phyloP scores from a whole-genome alignment of 768 basidiomycete genomes.

The Asterophora lycoperdoides region DNA sequence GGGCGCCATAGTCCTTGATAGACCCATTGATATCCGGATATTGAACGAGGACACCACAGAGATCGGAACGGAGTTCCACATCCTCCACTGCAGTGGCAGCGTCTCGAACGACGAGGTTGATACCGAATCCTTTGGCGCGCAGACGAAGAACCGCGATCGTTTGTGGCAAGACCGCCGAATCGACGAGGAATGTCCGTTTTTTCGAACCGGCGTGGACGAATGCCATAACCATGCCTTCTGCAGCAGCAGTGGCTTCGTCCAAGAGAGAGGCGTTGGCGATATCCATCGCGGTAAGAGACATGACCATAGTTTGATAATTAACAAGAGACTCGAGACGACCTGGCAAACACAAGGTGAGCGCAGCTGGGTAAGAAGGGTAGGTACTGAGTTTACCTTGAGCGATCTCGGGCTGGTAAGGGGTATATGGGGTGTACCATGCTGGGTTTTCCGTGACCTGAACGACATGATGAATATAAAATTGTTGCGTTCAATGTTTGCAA shows the following conservation, averaged over 20 bases:
- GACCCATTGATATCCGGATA: conserved; percentile 90
- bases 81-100: conserved; percentile 47
- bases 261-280: conserved; percentile 95
- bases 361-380: background rate
- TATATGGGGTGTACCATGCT: conserved; percentile 97
- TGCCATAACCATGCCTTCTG: conserved; percentile 96
- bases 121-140: conserved; percentile 91
- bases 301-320: conserved; percentile 96
- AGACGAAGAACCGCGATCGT: conserved; percentile 87
- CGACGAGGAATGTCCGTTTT: conserved; percentile 82
- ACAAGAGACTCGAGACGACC: conserved; percentile 94
- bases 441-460: conserved; percentile 86
- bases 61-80: conserved; percentile 48
- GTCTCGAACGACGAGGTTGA: conserved; percentile 72
- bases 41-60: conserved; percentile 88
- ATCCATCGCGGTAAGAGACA: conserved; percentile 90
- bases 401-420: conserved; percentile 95
- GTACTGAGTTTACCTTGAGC: conserved; percentile 72
- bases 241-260: conserved; percentile 93
- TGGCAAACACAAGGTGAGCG: conserved; percentile 27
- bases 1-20: conserved; percentile 64
- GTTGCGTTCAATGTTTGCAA: conserved; percentile 4
- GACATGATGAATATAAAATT: background rate
- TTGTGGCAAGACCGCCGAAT: conserved; percentile 79
- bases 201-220: conserved; percentile 63